Conservation (phyloP, 768 basidiomycete genomes). For the Amanita thiersii region DNA sequence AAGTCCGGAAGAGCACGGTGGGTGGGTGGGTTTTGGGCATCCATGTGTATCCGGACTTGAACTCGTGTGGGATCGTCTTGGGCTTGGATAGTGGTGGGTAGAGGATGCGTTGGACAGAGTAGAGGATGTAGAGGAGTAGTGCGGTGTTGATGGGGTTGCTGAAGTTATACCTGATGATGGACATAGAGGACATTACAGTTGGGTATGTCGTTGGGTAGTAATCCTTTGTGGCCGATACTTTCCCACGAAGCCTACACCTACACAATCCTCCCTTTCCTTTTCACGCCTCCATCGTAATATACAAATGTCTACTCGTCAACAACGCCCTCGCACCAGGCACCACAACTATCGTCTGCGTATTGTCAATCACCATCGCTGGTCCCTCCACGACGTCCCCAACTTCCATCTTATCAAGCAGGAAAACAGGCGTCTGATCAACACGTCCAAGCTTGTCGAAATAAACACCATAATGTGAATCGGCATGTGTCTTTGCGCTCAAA, state of each 20-base stretch:
- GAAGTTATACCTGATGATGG: constrained; percentile 23
- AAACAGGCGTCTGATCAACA: constrained; percentile 75
- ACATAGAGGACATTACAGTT: no score
- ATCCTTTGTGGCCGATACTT: no score
- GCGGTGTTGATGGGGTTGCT: constrained; percentile 78
- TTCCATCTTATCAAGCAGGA: constrained; percentile 51
- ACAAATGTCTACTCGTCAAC: constrained; percentile 63
- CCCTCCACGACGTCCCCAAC: constrained; percentile 71
- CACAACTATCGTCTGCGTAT: constrained; percentile 91
- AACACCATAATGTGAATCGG: constrained; percentile 52
- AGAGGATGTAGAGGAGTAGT: constrained; percentile 70
- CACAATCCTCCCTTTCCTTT: no score
- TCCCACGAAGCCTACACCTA: no score
- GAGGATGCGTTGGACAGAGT: constrained; percentile 65
- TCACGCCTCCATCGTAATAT: constrained; percentile 32
- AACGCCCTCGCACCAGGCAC: constrained; percentile 65
- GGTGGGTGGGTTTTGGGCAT: constrained; percentile 79
- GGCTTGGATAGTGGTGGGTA: constrained; percentile 56
- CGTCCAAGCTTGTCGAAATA: constrained; percentile 82
- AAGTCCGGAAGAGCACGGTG: constrained; percentile 68
- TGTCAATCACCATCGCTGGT: constrained; percentile 91
- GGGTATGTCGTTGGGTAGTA: no score
- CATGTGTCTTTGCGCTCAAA: constrained; percentile 32
- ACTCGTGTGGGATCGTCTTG: constrained; percentile 50
- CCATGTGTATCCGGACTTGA: constrained; percentile 87